These are phyloP conservation scores for Lepidium campestre DNA, from an alignment of 441 rosid species.

Conservation along the genomic window DNA sequence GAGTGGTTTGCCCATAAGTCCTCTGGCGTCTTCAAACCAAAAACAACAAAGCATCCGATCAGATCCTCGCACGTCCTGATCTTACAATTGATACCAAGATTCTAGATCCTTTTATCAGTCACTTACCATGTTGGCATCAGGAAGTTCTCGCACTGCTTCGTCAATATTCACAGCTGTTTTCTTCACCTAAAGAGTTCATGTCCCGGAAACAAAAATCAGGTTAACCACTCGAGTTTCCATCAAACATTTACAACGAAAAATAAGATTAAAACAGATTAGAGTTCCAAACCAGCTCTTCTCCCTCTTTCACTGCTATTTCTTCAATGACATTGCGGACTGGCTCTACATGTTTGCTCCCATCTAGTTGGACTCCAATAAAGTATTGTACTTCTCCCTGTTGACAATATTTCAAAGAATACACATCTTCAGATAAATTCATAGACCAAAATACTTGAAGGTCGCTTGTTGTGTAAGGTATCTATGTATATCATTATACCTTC, in stretches of 20 bases:
- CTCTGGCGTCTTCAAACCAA: conserved; percentile 69
- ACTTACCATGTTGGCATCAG: conserved; percentile 90
- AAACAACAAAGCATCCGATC: background rate
- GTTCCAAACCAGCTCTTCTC: conserved; percentile 57
- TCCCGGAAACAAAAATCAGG: background rate
- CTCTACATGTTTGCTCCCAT: conserved; percentile 92
- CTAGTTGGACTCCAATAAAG: conserved; percentile 95
- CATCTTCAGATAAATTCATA: background rate
- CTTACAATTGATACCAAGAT: background rate
- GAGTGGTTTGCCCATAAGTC: conserved; percentile 95
- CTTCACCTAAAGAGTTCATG: conserved; percentile 56
- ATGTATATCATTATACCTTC: conserved; percentile 45
- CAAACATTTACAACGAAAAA: background rate
- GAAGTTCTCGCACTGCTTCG: conserved; percentile 95
- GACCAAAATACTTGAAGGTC: background rate
- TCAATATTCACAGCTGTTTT: conserved; percentile 89
- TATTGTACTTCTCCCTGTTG: conserved; percentile 95
- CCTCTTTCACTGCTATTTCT: conserved; percentile 55
- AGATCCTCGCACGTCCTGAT: background rate
- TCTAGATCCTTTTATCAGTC: background rate
- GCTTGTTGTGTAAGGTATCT: background rate
- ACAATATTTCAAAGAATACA: background rate
- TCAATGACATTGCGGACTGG: conserved; percentile 69
- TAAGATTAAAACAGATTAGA: background rate
- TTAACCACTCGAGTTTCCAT: background rate